Conservation (phyloP, 1,139 yeast genomes). For the Candida sp. region DNA sequence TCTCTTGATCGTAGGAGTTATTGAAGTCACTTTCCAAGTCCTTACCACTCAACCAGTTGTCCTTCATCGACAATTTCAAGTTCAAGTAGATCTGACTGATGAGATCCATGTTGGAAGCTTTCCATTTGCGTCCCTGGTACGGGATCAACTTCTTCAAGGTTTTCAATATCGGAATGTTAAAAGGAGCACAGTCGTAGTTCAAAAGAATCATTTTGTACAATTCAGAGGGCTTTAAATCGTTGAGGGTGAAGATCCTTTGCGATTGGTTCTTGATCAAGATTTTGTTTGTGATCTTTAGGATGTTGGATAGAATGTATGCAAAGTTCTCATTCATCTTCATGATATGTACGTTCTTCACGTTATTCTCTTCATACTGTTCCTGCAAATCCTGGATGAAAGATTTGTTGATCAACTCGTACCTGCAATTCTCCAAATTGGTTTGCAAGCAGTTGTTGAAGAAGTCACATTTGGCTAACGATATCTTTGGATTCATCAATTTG, state of each 20-base stretch:
- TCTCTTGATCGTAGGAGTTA: conserved; percentile 86
- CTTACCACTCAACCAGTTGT: conserved; percentile 89
- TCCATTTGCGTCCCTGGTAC: conserved; percentile 95
- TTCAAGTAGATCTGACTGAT: conserved; percentile 87
- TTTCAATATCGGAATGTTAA: conserved; percentile 74
- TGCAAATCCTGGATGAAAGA: conserved; percentile 30
- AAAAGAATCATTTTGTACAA: conserved; percentile 45
- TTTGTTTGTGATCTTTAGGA: conserved; percentile 49
- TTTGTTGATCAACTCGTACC: conserved; percentile 34
- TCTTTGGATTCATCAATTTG: conserved; percentile 49
- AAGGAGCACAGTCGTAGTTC: conserved; percentile 60
- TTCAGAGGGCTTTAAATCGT: conserved; percentile 61
- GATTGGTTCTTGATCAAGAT: conserved; percentile 50
- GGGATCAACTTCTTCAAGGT: conserved; percentile 84
- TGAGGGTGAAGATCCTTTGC: conserved; percentile 57
- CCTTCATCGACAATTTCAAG: conserved; percentile 72
- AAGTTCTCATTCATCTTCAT: conserved; percentile 43
- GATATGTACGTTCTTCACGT: conserved; percentile 32
- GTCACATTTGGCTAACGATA: conserved; percentile 40
- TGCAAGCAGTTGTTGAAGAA: conserved; percentile 49
- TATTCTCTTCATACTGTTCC: conserved; percentile 27
- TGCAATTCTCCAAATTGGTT: conserved; percentile 10
- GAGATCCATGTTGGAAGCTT: conserved; percentile 89
- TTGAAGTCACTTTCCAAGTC: conserved; percentile 79
- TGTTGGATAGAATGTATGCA: conserved; percentile 47